phyloP scores from a whole-genome alignment of 106 monocot species.

The Dioscorea zingiberensis region DNA sequence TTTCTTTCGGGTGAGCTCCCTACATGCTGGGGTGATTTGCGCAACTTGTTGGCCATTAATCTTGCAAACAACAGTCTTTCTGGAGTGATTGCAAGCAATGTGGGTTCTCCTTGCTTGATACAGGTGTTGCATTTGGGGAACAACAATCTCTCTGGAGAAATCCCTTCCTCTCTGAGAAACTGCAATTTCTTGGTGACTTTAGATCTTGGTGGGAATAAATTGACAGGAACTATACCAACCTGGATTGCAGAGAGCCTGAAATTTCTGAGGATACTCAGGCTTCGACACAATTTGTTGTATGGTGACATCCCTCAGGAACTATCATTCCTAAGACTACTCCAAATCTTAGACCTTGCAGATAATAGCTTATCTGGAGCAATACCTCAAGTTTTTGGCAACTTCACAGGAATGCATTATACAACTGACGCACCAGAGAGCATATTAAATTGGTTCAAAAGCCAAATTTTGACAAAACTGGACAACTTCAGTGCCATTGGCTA shows the following conservation, averaged over 20 bases:
- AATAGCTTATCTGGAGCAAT: background rate
- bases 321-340: background rate
- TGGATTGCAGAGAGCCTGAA: background rate
- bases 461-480: no score
- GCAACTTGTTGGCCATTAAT: no score
- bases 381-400: background rate
- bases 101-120: slow-evolving; percentile 4
- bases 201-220: background rate
- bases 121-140: slow-evolving; percentile 6
- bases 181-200: background rate
- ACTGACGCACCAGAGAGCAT: no score
- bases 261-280: background rate
- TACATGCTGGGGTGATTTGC: background rate
- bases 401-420: no score
- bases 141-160: slow-evolving; percentile 18
- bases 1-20: no score
- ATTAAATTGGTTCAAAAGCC: no score
- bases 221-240: background rate
- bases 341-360: background rate
- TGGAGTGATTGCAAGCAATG: no score
- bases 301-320: background rate
- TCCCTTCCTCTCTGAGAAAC: slow-evolving; percentile 13
- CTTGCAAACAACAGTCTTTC: no score
- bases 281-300: background rate
- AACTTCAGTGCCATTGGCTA: no score